phyloP scores from a whole-genome alignment of 2,329 filamentous ascomycete species.

The Fusarium anthophilum region DNA sequence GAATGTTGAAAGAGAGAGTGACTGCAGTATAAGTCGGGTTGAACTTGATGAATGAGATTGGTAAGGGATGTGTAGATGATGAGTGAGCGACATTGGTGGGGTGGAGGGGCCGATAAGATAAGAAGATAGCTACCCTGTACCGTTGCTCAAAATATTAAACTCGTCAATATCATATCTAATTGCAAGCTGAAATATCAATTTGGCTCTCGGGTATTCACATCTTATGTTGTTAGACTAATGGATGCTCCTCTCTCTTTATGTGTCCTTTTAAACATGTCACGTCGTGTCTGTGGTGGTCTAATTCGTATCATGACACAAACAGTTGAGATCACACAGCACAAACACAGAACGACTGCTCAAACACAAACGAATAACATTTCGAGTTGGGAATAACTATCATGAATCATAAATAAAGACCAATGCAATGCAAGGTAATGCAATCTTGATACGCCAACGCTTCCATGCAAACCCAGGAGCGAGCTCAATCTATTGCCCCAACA shows the following conservation, averaged over 20 bases:
- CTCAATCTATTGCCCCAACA: background rate
- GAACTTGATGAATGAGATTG: constrained; percentile 20
- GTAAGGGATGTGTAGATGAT: constrained; percentile 32
- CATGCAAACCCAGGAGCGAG: constrained; percentile 21
- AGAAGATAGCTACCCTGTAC: constrained; percentile 6
- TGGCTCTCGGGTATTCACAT: fast-evolving
- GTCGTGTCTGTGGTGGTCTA: fast-evolving
- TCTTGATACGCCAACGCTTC: constrained; percentile 26
- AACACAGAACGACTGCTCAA: fast-evolving
- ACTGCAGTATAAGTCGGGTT: background rate
- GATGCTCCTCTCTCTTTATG: fast-evolving
- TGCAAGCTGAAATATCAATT: background rate
- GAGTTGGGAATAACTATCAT: constrained; percentile 21
- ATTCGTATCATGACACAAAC: fast-evolving
- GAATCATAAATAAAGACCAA: constrained; percentile 19
- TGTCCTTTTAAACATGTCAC: fast-evolving
- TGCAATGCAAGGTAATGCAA: constrained; percentile 12
- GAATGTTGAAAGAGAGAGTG: background rate
- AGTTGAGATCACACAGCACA: fast-evolving
- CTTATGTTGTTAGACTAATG: fast-evolving
- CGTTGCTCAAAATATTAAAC: fast-evolving
- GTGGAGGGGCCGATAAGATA: constrained; percentile 30
- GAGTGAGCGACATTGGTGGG: constrained; percentile 25
- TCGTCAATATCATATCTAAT: background rate
- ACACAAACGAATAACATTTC: background rate